Conservation (phyloP, 306 rosid species). For the Gillenia trifoliata region DNA sequence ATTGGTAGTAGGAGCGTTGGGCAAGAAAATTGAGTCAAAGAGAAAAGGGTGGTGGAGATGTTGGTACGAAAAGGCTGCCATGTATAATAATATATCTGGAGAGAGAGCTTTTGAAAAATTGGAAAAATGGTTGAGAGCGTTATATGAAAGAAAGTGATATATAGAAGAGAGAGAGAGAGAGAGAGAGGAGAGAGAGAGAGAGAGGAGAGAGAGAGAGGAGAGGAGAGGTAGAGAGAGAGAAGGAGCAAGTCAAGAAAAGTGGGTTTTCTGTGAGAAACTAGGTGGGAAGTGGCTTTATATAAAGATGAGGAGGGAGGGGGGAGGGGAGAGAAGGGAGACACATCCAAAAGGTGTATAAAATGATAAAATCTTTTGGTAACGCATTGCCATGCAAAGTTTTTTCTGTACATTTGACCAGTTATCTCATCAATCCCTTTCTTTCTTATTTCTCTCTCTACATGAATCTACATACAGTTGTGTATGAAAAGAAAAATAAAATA, state of each 20-base stretch:
- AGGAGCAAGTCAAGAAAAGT: constrained; percentile 32
- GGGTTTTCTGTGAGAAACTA: constrained; percentile 32
- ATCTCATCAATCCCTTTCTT: constrained; percentile 4
- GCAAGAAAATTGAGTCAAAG: constrained; percentile 43
- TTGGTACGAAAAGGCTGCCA: constrained; percentile 72
- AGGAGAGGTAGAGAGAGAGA: neutral
- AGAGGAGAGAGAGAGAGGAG: too few relatives aligned
- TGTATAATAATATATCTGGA: constrained; percentile 7
- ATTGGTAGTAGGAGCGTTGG: neutral
- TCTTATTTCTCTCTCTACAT: constrained; percentile 3
- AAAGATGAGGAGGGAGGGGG: constrained; percentile 18
- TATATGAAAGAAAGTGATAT: constrained; percentile 32
- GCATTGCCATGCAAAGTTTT: constrained; percentile 21
- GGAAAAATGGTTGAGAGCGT: neutral
- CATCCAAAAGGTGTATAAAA: neutral
- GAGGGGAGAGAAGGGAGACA: neutral
- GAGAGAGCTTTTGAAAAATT: neutral
- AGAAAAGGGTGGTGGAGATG: constrained; percentile 35
- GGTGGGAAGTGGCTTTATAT: constrained; percentile 41
- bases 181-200: too few relatives aligned
- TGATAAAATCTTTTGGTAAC: constrained; percentile 7
- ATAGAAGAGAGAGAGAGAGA: constrained; percentile 4
- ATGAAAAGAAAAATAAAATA: neutral
- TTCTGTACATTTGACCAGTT: constrained; percentile 30
- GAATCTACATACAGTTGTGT: neutral